Evolutionary conservation across 371 early-diverging fungal species (phyloP), one percentile per base, ranked within the genome.

Genomic region (Blakeslea trispora): DNA sequence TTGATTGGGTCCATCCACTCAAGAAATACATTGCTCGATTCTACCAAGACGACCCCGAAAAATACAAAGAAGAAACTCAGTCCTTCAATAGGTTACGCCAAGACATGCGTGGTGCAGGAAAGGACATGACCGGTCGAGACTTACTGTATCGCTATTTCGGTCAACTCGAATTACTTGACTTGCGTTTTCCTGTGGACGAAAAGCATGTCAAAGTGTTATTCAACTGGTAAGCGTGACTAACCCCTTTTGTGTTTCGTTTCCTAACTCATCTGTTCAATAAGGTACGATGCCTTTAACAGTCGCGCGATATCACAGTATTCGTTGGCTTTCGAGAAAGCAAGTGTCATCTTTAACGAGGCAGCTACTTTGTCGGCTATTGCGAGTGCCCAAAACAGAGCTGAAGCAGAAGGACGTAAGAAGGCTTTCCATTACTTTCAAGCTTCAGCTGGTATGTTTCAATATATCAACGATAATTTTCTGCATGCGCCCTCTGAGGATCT

Each of bases 381-480:
- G 2, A 75, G 84, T 37, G 63, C 75, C 0, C 91, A 91, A 67
- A 88, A 87, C 55, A 78, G 93, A 32, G 85, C 81, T 5, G 92
- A 92, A 49, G 71, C 84, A 1, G 81, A 83, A 17, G 93, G 92
- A 0, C 79, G 90, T 44, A 93, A 92, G 72, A 74, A 79, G 31
- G 87, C 93, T 0, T 95, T 85, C 71, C 88, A 92, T 69, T 91
- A 89, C 68, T 92, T 95, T 56, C 97, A 96, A 71, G 88, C 90
- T 8, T 88, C 96, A 2, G 96, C 98, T 17, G 95, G 94, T 15
- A 83, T 94, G 65, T 95, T 92, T 78, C 77, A 86, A 47, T 96
- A 90, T 69, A 96, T 98, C 72, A 95, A 92, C 68, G 96, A 97
- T 58, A 97, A 96, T 72, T 96, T 97, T 75, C 71, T 96, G 45